Evolutionary conservation across 306 rosid genomes (phyloP).

Genomic region (Coriaria nepalensis): DNA sequence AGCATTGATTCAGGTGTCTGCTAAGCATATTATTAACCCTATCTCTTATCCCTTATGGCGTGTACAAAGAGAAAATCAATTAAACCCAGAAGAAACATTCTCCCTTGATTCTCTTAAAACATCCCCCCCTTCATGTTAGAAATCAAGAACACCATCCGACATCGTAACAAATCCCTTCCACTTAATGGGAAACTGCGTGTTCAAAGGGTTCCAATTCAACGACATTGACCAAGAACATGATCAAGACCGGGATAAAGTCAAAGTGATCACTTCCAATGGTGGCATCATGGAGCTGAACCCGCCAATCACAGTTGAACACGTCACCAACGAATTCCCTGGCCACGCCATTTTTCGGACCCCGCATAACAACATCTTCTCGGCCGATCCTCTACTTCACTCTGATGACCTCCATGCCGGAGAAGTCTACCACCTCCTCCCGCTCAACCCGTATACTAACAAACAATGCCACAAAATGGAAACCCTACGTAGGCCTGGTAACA

Average conservation of each 20-base stretch:
- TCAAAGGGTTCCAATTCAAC: constrained; percentile 28
- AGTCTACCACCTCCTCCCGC: constrained; percentile 61
- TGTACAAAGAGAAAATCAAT: no score
- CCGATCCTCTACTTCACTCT: constrained; percentile 32
- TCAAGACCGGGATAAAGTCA: constrained; percentile 23
- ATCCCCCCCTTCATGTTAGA: no score
- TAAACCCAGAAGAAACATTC: no score
- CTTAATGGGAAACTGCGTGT: constrained; percentile 61
- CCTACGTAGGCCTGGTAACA: not conserved
- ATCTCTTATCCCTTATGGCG: no score
- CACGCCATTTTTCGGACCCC: constrained; percentile 48
- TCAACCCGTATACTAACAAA: constrained; percentile 22
- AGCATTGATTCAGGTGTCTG: no score
- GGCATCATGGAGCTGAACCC: constrained; percentile 61
- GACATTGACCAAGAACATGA: not conserved
- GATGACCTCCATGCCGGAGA: constrained; percentile 44
- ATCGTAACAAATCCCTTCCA: no score
- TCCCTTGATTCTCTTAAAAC: no score
- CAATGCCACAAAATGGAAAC: not conserved
- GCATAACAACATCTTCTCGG: constrained; percentile 18
- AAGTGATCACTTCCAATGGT: constrained; percentile 47
- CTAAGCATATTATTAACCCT: no score
- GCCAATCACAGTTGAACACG: constrained; percentile 42
- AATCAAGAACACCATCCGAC: no score
- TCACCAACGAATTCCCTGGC: constrained; percentile 53